Evolutionary conservation across 176 grass and related monocot species (phyloP), one percentile per base, ranked within the genome.

Genomic region (Musa acuminata): DNA sequence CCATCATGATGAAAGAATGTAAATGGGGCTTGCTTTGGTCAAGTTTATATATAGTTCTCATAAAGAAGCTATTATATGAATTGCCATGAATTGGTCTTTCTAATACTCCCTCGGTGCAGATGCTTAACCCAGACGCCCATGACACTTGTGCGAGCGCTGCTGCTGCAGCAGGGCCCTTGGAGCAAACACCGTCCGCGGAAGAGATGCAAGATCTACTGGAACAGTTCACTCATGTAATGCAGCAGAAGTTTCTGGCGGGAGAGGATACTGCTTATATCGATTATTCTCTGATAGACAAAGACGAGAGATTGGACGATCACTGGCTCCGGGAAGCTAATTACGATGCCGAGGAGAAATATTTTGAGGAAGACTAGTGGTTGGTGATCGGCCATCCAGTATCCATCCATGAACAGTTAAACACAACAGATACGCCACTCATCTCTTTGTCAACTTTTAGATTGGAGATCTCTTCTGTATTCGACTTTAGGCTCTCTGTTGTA

Each of bases 281-380:
- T 83, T 98, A 98, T 22, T 85, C 81, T 8, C 80, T 66, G 77
- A 98, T 98, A 3, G 90, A 98, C 72, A 89, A 91, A 17, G 84
- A 98, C 23, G 90, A 98, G 84, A 85, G 85, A 60, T 23, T 93
- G 53, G 90, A 98, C 72, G 94, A 98, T 71, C 84, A 98, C 71
- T 89, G 94, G 90, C 82, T 81, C n/a, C 89, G 19, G 23, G 90
- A 93, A 87, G 94, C 90, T 62, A 98, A 91, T 78, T 87, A 87
- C 16, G 90, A 89, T 3, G 86, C 88, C 0, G 90, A 98, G 80
- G 86, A 93, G 48, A 91, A 93, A 79, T 98, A 91, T 75, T 93
- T 93, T 1, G 84, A 91, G 14, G 88, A 93, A 78, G 90, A 93
- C 78, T 93, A 89, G 70, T 21, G n/a, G 7, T 1, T 0, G 55